Evolutionary conservation across 2,329 filamentous ascomycete species (phyloP).

Genomic region (Fusarium pseudoanthophilum): DNA sequence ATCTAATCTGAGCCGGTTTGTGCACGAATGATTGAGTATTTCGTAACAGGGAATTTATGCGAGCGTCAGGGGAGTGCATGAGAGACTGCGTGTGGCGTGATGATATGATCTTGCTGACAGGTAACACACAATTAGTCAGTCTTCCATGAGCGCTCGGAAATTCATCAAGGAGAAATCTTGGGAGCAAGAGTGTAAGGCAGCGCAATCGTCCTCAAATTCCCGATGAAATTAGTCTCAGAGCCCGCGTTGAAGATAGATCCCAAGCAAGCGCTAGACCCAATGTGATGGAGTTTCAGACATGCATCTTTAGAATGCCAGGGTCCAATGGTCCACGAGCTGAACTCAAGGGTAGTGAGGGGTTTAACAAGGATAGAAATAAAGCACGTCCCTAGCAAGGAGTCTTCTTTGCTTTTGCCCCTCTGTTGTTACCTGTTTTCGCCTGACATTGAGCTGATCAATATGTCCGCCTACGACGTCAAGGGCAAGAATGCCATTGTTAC

Average conservation of each 20-base stretch:
- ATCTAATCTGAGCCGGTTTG: background rate
- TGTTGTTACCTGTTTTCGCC: background rate
- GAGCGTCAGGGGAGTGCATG: background rate
- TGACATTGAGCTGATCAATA: background rate
- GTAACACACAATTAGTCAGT: background rate
- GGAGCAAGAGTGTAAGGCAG: too few relatives aligned
- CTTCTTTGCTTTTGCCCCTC: background rate
- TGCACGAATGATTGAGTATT: background rate
- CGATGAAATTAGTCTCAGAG: too few relatives aligned
- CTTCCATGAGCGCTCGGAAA: background rate
- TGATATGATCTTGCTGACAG: background rate
- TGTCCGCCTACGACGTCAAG: slow-evolving; percentile 14
- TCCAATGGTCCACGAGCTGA: background rate
- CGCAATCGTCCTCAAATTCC: accelerated
- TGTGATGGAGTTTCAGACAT: background rate
- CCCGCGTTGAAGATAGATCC: accelerated
- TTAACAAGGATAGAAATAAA: background rate
- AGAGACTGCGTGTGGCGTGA: background rate
- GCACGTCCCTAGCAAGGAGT: background rate
- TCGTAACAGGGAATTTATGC: background rate
- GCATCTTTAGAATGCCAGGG: background rate
- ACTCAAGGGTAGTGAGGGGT: background rate
- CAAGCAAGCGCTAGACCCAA: background rate
- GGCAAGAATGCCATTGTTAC: slow-evolving; percentile 23
- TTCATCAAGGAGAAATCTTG: accelerated